Evolutionary conservation across 2,329 filamentous ascomycete genomes (phyloP).

Genomic region (Scytalidium sp.): DNA sequence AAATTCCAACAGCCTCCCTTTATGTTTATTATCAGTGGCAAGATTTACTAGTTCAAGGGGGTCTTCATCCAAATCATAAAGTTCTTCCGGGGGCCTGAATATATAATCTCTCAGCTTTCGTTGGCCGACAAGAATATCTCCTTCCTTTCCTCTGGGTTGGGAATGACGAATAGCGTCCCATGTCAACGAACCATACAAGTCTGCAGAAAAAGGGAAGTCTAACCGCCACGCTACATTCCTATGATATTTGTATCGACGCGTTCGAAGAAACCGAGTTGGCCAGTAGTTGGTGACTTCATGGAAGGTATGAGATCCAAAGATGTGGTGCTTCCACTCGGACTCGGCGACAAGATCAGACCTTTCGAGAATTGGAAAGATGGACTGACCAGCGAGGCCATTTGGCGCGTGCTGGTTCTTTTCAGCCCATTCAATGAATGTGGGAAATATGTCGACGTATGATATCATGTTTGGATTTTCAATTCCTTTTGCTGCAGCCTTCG

Average conservation of each 20-base stretch:
- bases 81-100: constrained; percentile 39
- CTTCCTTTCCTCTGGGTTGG: constrained; percentile 4
- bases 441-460: constrained; percentile 37
- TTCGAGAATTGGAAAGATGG: constrained; percentile 35
- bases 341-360: constrained; percentile 5
- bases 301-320: constrained; percentile 50
- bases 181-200: constrained; percentile 40
- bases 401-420: constrained; percentile 37
- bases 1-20: constrained; percentile 29
- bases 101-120: constrained; percentile 40
- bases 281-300: constrained; percentile 49
- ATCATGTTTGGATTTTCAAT: constrained; percentile 34
- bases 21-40: constrained; percentile 29
- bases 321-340: constrained; percentile 28
- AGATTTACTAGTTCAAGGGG: constrained; percentile 44
- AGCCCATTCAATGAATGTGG: constrained; percentile 34
- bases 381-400: constrained; percentile 31
- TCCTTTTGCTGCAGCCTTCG: constrained; percentile 15
- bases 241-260: constrained; percentile 43
- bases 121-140: constrained; percentile 33
- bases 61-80: constrained; percentile 44
- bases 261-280: constrained; percentile 46
- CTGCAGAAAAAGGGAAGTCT: constrained; percentile 45
- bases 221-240: constrained; percentile 46
- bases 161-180: constrained; percentile 43